Conservation (phyloP, 495 filamentous ascomycete genomes). For the Aspergillus conjunctus region DNA sequence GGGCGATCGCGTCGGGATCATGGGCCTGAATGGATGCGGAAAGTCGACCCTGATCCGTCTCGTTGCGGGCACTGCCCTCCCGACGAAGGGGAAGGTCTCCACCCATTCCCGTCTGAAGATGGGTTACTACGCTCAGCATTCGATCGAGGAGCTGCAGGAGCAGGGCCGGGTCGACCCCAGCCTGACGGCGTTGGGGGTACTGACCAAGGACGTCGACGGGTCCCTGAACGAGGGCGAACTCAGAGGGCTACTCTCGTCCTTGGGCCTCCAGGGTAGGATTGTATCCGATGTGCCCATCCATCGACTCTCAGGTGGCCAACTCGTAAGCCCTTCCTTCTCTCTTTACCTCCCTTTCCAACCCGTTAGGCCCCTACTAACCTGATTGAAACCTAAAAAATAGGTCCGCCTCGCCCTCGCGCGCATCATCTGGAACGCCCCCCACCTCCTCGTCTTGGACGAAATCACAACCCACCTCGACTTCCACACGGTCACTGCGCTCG, state of each 20-base stretch:
- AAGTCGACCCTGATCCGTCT: constrained; percentile 71
- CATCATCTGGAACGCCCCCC: constrained; percentile 66
- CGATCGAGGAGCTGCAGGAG: constrained; percentile 65
- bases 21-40: constrained; percentile 73
- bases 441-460: constrained; percentile 78
- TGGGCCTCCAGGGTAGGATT: constrained; percentile 66
- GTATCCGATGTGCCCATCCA: constrained; percentile 70
- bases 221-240: constrained; percentile 62
- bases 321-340: constrained; percentile 35
- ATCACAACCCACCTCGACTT: constrained; percentile 85
- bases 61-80: constrained; percentile 44
- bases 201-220: constrained; percentile 50
- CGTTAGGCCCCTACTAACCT: background rate
- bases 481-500: constrained; percentile 70
- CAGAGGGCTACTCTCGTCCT: constrained; percentile 59
- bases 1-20: constrained; percentile 70
- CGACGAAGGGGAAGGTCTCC: constrained; percentile 56
- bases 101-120: constrained; percentile 66
- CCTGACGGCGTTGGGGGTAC: constrained; percentile 63
- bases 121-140: constrained; percentile 78
- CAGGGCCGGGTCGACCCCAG: constrained; percentile 44
- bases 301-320: constrained; percentile 74
- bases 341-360: background rate
- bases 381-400: constrained; percentile 25
- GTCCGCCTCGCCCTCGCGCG: constrained; percentile 74